Conservation (phyloP, 2,329 filamentous ascomycete genomes). For the Byssoonygena ceratinophila region DNA sequence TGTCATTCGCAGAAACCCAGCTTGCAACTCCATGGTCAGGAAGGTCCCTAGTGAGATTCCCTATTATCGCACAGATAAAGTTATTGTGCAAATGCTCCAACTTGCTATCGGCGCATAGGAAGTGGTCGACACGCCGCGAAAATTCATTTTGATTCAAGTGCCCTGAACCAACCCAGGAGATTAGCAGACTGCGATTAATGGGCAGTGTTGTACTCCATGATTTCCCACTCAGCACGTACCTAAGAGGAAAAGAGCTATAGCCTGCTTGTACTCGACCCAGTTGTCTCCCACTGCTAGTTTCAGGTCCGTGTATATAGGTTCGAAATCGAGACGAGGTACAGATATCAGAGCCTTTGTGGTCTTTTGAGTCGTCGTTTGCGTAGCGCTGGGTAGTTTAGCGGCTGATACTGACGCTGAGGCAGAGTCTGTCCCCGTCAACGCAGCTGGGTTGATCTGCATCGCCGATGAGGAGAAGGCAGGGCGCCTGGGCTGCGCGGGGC, state of each 20-base stretch:
- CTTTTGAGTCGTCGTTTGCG: conserved; percentile 31
- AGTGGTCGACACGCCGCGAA: conserved; percentile 44
- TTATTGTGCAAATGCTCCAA: conserved; percentile 53
- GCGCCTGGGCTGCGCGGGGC: conserved; percentile 32
- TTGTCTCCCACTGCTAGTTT: conserved; percentile 50
- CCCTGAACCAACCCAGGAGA: conserved; percentile 29
- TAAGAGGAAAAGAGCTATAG: conserved; percentile 47
- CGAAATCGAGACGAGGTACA: conserved; percentile 52
- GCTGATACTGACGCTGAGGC: conserved; percentile 25
- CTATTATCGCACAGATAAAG: conserved; percentile 49
- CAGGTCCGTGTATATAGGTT: conserved; percentile 52
- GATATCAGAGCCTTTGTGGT: conserved; percentile 42
- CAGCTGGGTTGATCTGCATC: conserved; percentile 39
- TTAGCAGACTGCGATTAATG: conserved; percentile 10
- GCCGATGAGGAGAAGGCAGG: conserved; percentile 27
- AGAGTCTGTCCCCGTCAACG: conserved; percentile 36
- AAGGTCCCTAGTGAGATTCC: conserved; percentile 49
- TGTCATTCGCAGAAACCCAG: conserved; percentile 53
- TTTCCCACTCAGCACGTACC: conserved; percentile 33
- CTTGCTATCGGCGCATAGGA: conserved; percentile 44
- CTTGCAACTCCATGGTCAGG: conserved; percentile 53
- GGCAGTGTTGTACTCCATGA: background rate
- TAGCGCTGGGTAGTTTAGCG: conserved; percentile 23
- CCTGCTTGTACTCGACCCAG: conserved; percentile 52
- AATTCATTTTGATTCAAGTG: conserved; percentile 53